A percentile compares a stretch with the other conserved stretches of the same genome.
These are phyloP conservation scores for Ganoderma boninense DNA, from an alignment of 1,284 basidiomycete genomes.

Conservation along the genomic window DNA sequence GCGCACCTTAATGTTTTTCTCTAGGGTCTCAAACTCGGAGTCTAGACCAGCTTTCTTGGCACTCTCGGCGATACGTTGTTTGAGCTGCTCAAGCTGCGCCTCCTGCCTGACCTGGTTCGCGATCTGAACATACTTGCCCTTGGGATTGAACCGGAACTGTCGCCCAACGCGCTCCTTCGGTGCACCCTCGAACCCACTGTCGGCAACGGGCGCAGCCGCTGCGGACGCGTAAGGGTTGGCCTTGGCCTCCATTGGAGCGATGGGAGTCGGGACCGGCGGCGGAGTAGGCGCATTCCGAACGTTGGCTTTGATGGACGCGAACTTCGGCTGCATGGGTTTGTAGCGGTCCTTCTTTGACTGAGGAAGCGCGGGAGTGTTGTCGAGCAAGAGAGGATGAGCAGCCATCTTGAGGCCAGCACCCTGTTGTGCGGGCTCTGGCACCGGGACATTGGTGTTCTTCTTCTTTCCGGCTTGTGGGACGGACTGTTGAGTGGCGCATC, in stretches of 20 bases:
- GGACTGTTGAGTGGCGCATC: constrained; percentile 45
- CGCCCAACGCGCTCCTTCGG: constrained; percentile 77
- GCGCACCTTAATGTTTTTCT: constrained; percentile 84
- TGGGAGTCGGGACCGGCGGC: constrained; percentile 60
- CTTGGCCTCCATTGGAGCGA: constrained; percentile 49
- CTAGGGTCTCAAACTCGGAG: constrained; percentile 89
- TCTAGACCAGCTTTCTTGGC: constrained; percentile 94
- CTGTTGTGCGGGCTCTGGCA: constrained; percentile 68
- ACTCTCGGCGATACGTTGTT: constrained; percentile 91
- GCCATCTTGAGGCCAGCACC: constrained; percentile 90
- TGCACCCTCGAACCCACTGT: constrained; percentile 72
- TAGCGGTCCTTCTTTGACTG: constrained; percentile 90
- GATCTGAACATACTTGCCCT: constrained; percentile 89
- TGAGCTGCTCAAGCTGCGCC: constrained; percentile 88
- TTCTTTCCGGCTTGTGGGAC: constrained; percentile 64
- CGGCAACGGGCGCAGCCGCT: constrained; percentile 52
- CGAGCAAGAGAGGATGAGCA: constrained; percentile 87
- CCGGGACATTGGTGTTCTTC: constrained; percentile 38
- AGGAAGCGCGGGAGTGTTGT: constrained; percentile 60
- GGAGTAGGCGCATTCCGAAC: constrained; percentile 74
- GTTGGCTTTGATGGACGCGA: constrained; percentile 92
- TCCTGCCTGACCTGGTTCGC: constrained; percentile 89
- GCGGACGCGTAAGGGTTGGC: constrained; percentile 80
- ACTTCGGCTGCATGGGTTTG: constrained; percentile 97
- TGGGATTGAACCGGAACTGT: constrained; percentile 86